A percentile compares a stretch with the other conserved stretches of the same genome.
These are phyloP conservation scores for Apiotrichum sp. DNA, from an alignment of 1,284 basidiomycete species.

Conservation along the genomic window DNA sequence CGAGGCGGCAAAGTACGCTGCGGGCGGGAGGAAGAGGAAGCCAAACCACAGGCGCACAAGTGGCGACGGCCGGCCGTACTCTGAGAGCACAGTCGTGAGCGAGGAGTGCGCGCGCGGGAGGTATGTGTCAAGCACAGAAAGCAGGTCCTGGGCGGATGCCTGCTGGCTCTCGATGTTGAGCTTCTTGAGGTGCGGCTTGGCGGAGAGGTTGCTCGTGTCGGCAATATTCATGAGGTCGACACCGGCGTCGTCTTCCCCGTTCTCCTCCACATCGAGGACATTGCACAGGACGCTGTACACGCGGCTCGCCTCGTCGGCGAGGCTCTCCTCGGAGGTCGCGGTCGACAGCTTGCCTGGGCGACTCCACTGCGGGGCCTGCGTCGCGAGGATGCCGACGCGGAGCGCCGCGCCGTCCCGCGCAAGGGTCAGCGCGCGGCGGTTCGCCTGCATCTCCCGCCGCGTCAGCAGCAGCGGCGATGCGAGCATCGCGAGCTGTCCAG, in stretches of 20 bases:
- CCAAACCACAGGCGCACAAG: constrained; percentile 46
- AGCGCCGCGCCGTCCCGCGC: constrained; percentile 32
- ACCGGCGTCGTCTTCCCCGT: neutral
- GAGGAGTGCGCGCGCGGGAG: constrained; percentile 24
- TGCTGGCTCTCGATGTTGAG: neutral
- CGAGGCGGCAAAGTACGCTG: constrained; percentile 23
- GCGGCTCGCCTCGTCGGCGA: constrained; percentile 30
- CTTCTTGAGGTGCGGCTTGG: neutral
- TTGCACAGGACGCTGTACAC: constrained; percentile 36
- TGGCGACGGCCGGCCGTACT: constrained; percentile 35
- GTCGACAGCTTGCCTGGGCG: neutral
- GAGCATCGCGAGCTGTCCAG: constrained; percentile 23
- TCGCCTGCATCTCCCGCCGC: constrained; percentile 39
- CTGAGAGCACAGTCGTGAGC: constrained; percentile 21
- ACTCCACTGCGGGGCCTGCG: constrained; percentile 36
- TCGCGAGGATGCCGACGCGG: constrained; percentile 38
- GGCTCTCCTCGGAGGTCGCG: constrained; percentile 8
- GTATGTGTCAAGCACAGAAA: constrained; percentile 28
- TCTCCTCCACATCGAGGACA: constrained; percentile 28
- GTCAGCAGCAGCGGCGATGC: constrained; percentile 40
- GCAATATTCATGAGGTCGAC: neutral
- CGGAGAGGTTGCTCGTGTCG: neutral
- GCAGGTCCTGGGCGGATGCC: constrained; percentile 24
- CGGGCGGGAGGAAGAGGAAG: constrained; percentile 43
- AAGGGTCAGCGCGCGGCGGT: constrained; percentile 24